Base-by-base conservation (phyloP, 179 eudicot genomes). In the Heliamphora pulchella region DNA sequence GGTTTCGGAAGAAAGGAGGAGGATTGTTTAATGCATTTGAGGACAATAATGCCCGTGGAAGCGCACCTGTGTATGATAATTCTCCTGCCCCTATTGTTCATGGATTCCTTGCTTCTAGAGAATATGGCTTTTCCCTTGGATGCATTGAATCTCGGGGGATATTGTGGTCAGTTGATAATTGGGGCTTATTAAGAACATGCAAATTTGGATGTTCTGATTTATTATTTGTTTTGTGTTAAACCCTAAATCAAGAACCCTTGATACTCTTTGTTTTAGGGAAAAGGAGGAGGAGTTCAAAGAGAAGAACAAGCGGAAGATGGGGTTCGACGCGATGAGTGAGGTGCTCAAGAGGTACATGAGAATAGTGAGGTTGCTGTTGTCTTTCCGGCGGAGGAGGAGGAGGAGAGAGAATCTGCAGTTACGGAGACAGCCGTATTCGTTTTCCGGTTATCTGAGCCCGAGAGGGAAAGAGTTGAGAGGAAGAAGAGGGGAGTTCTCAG, bases 271-370 rank as follows among this genome's bases (percentile, higher is more conserved):
- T n/a, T n/a, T n/a, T n/a, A 81, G 78, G 22, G 88, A 82, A 1
- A 62, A 81, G 9, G 86, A 82, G 17, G 79, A 46, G 13, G n/a
- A n/a, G n/a, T n/a, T n/a, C n/a, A 69, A 73, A 46, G 83, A 82
- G 44, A 83, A 79, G 77, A 79, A 75, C 2, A 87, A 88, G 76
- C 83, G 78, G 86, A 87, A 88, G 79, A 31, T 73, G 8, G 82
- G 73, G 54, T 89, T 87, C 66, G 91, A 90, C 13, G 77, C n/a
- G n/a, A n/a, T 93, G 20, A 71, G 85, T 7, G 85, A 88, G 17
- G 84, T 90, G 0, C 22, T 94, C 3, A 91, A 91, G 71, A 89
- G 89, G 82, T 94, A 94, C 75, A 47, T 87, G 73, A 88, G 80
- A n/a, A 82, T 92, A 89, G 86, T 89, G 7, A 87, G 82, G 71